These are phyloP conservation scores for Brassica carinata DNA, from an alignment of 345 rosid species.

Conservation along the genomic window DNA sequence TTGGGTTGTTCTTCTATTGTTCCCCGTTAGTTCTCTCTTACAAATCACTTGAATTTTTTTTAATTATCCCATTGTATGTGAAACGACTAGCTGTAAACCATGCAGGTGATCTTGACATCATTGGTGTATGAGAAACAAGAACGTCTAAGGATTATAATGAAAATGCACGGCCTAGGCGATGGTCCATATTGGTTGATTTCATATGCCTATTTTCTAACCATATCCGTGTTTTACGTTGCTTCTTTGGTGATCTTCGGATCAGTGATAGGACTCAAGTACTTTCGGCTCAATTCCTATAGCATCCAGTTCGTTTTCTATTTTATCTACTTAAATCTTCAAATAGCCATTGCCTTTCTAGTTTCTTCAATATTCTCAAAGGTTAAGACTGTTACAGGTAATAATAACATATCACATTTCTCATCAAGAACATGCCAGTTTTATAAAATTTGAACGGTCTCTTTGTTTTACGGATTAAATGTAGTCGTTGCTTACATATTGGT, in stretches of 20 bases:
- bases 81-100: not conserved
- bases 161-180: constrained; percentile 96
- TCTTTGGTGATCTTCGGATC: constrained; percentile 76
- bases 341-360: constrained; percentile 64
- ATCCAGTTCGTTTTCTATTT: constrained; percentile 74
- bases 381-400: constrained; percentile 85
- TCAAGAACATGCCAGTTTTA: not conserved
- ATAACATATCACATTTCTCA: not conserved
- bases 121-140: constrained; percentile 87
- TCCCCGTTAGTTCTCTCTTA: constrained; percentile 66
- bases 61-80: not conserved
- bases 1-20: constrained; percentile 76
- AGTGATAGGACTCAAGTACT: constrained; percentile 81
- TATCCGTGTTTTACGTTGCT: constrained; percentile 64
- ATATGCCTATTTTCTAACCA: constrained; percentile 68
- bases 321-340: constrained; percentile 74
- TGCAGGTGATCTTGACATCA: constrained; percentile 77
- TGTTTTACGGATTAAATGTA: constrained; percentile 31
- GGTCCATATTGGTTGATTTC: constrained; percentile 96
- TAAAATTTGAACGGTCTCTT: not conserved
- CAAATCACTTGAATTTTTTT: not conserved
- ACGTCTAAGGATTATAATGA: constrained; percentile 90
- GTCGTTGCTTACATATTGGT: constrained; percentile 70
- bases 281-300: constrained; percentile 66
- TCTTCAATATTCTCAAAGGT: constrained; percentile 70